Conservation (phyloP, 1,139 yeast genomes). For the Nakaseomyces sp. region DNA sequence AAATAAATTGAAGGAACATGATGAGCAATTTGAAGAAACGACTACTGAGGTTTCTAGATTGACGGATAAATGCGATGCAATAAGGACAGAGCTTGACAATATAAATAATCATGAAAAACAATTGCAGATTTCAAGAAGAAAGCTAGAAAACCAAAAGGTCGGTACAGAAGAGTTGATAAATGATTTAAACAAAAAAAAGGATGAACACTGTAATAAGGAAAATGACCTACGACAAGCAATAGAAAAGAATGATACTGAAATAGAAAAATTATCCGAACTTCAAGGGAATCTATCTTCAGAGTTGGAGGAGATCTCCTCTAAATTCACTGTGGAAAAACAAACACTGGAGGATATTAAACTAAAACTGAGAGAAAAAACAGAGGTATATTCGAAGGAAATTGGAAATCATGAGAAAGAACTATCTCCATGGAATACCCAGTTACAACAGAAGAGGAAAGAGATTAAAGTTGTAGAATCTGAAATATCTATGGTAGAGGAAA, state of each 20-base stretch:
- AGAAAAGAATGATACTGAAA: conserved; percentile 34
- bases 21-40: conserved; percentile 33
- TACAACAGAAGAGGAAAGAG: conserved; percentile 58
- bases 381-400: conserved; percentile 21
- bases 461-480: conserved; percentile 59
- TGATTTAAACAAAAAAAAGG: conserved; percentile 47
- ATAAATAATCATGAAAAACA: conserved; percentile 37
- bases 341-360: conserved; percentile 55
- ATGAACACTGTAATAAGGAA: conserved; percentile 39
- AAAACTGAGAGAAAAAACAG: conserved; percentile 58
- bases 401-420: conserved; percentile 53
- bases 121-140: conserved; percentile 15
- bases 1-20: conserved; percentile 41
- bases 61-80: conserved; percentile 11
- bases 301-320: conserved; percentile 38
- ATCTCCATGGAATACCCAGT: conserved; percentile 76
- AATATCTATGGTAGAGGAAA: conserved; percentile 49
- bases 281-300: conserved; percentile 40
- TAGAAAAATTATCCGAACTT: conserved; percentile 41
- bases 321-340: conserved; percentile 46
- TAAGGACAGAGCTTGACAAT: conserved; percentile 30
- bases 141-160: conserved; percentile 43
- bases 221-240: conserved; percentile 41
- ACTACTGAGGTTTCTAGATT: conserved; percentile 31
- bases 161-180: conserved; percentile 68